Base-by-base conservation (phyloP, 352 stramenopile genomes). In the Globisporangium spiculum region DNA sequence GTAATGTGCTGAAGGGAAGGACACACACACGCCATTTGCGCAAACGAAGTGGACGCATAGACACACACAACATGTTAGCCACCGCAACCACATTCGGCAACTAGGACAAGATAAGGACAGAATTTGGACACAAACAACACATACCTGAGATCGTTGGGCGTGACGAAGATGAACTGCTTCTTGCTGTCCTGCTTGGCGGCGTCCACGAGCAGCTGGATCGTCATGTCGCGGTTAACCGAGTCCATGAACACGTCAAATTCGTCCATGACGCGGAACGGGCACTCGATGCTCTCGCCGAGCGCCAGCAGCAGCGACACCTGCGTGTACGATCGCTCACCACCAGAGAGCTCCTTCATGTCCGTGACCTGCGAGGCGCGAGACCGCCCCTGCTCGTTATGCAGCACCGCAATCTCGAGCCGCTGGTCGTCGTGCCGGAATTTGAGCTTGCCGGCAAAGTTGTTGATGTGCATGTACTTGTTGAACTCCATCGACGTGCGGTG, bases 161-260 rank as follows among this genome's bases (percentile, higher is more conserved):
- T 96, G 41, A 96, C 87, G 61, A 96, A 96, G 66, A 96, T 96
- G 70, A 95, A 96, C 64, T 96, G 87, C 70, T 95, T 94, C 66
- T 79, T 81, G 55, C 69, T 68, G 58, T 92, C 84, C 52, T 80
- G 78, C 74, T 95, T 94, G 22, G 85, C 87, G 0, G 86, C 91
- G 10, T 90, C 69, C 22, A 99, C 91, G n/a, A 99, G 83, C 67
- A 96, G 75, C 50, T 98, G 80, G 64, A 99, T 95, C 2, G 97
- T 97, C 71, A 98, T 93, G 38, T 98, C 98, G 54, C 97, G 86
- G 61, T 97, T 97, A 34, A 98, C 89, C 26, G 97, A 93, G 83
- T 99, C 98, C 86, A 99, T 98, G 70, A 99, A 99, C 36, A 99
- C 97, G 78, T 99, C 97, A 73, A 99, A 99, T 83, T 99, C 97